Base-by-base conservation (phyloP, 116 monocot genomes). In the Trichopus zeylanicus region DNA sequence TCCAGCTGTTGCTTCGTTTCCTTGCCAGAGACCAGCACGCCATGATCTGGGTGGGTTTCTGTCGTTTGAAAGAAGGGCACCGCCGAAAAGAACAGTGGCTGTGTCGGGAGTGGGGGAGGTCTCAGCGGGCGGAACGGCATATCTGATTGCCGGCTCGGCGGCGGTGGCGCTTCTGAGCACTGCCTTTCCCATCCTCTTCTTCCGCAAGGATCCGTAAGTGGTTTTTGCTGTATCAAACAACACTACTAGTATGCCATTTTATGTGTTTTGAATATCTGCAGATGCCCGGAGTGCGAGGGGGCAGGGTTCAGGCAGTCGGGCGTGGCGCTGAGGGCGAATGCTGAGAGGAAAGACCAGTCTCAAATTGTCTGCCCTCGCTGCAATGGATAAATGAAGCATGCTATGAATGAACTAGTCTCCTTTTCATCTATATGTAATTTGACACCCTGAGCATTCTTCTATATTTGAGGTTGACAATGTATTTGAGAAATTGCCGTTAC, bases 251-350 rank as follows among this genome's bases (percentile, higher is more conserved):
- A 15, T 5, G 39, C 19, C 13, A 25, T 10, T 25, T 56, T 3
- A 3, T 57, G 47, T 4, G 31, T 20, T n/a, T n/a, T 46, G 51
- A 1, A n/a, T n/a, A n/a, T n/a, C 68, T 58, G 7, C 55, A 92
- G 87, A 58, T 93, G 93, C 39, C 93, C 93, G 8, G 93, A 88
- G 46, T 93, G 93, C 57, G 88, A 93, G 39, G 93, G 93, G 6
- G 93, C 93, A 0, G 93, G 93, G 26, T 93, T 93, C 29, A 71
- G 88, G 64, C 62, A 73, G 55, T 22, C 71, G 3, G 73, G 68
- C 0, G 73, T 37, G 16, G 26, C 70, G 9, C 60, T 93, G 47
- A 69, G 85, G 67, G 85, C 88, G 0, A 93, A 93, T 46, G 93
- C 88, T 2, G 93, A 88, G 0, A 72, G 88, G 70, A 93, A 93